Percentiles rank a stretch among this genome's conserved stretches.
These are phyloP conservation scores for Trypanosoma theileri DNA, from an alignment of 208 protist genomes.

Conservation along the genomic window DNA sequence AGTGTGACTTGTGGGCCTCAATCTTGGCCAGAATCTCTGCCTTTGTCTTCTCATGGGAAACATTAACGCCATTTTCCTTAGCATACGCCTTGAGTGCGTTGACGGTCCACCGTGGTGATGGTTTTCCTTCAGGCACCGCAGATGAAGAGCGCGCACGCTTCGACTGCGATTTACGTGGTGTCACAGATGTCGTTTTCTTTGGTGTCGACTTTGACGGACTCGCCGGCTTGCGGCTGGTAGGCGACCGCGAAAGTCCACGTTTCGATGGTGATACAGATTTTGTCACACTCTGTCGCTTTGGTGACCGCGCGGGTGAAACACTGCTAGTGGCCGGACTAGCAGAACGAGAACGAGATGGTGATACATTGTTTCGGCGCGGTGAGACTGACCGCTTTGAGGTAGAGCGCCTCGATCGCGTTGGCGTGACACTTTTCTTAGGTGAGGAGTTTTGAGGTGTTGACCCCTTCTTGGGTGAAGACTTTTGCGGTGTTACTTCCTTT, in stretches of 20 bases:
- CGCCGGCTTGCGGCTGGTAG: conserved; percentile 5
- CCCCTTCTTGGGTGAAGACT: conserved; percentile 23
- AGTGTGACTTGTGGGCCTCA: conserved; percentile 1
- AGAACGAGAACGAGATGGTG: too few species aligned
- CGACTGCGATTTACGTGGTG: conserved; percentile 7
- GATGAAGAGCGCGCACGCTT: conserved; percentile 30
- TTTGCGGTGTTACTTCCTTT: conserved; percentile 8
- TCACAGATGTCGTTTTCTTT: not conserved
- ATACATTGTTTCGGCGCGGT: too few species aligned
- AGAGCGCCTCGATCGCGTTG: too few species aligned
- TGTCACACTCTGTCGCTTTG: not conserved
- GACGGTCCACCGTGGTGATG: conserved; percentile 59
- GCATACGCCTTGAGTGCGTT: conserved; percentile 64
- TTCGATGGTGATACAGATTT: not conserved
- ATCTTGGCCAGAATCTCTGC: conserved; percentile 67
- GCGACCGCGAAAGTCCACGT: conserved; percentile 5
- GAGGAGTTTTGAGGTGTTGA: conserved; percentile 3
- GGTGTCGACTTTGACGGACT: conserved; percentile 17
- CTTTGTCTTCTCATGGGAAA: conserved; percentile 50
- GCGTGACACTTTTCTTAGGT: not conserved
- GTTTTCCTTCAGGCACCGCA: conserved; percentile 22
- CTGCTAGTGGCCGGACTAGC: not conserved
- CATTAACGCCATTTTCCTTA: conserved; percentile 50
- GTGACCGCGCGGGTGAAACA: not conserved
- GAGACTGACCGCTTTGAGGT: too few species aligned